A percentile compares a stretch with the other conserved stretches of the same genome.
phyloP scores from a whole-genome alignment of 1,284 basidiomycete species.

The Ganoderma multipileum region DNA sequence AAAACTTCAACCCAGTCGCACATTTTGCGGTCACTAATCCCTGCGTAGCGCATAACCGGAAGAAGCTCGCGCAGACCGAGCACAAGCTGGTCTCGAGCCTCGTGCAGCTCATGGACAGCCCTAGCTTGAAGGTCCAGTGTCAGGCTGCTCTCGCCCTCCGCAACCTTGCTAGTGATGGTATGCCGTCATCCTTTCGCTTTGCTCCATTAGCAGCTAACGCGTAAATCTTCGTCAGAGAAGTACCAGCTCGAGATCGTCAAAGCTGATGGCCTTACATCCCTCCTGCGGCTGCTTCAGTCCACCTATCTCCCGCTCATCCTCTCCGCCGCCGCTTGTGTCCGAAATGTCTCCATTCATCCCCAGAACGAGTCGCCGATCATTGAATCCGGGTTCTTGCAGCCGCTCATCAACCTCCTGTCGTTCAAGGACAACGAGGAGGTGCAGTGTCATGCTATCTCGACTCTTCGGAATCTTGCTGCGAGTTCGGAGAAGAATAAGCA shows the following conservation, averaged over 20 bases:
- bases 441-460: constrained; percentile 99
- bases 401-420: constrained; percentile 93
- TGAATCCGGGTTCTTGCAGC: constrained; percentile 96
- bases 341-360: constrained; percentile 99
- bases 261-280: constrained; percentile 90
- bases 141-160: constrained; percentile 96
- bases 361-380: constrained; percentile 99
- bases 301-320: constrained; percentile 99
- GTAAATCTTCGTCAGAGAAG: constrained; percentile 71
- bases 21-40: neutral
- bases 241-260: constrained; percentile 99
- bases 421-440: constrained; percentile 99
- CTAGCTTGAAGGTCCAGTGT: constrained; percentile 98
- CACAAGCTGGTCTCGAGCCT: constrained; percentile 95
- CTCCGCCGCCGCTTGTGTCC: constrained; percentile 97
- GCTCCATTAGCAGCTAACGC: neutral
- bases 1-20: neutral
- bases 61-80: constrained; percentile 95
- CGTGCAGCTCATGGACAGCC: constrained; percentile 96
- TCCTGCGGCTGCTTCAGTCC: constrained; percentile 95
- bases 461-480: constrained; percentile 95
- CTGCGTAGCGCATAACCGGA: constrained; percentile 79
- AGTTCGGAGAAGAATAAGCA: constrained; percentile 99
- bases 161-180: constrained; percentile 97
- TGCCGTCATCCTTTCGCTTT: constrained; percentile 29